Conservation (phyloP, 768 basidiomycete genomes). For the Boletus rufocinnamomeus region DNA sequence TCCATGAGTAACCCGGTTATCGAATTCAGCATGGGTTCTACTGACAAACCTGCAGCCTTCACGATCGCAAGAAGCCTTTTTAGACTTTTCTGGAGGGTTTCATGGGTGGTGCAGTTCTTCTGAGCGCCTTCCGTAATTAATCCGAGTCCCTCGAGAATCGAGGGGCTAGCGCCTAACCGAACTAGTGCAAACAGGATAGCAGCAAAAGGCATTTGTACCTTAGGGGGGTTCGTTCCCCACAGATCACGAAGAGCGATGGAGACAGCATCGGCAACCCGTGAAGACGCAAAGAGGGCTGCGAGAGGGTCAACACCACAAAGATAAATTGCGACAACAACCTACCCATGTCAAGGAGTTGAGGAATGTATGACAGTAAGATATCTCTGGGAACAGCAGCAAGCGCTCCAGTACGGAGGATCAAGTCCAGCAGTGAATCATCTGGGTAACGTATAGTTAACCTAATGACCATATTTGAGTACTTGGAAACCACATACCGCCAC, state of each 20-base stretch:
- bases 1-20: conserved; percentile 2
- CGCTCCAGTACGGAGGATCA: conserved; percentile 46
- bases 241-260: conserved; percentile 37
- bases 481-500: conserved; percentile 37
- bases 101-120: conserved; percentile 17
- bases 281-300: conserved; percentile 19
- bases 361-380: conserved; percentile 33
- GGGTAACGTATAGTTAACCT: neutral
- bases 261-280: conserved; percentile 36
- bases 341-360: conserved; percentile 49
- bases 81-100: conserved; percentile 36
- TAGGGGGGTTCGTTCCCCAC: conserved; percentile 27
- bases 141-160: conserved; percentile 37
- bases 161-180: conserved; percentile 46
- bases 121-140: conserved; percentile 25
- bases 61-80: conserved; percentile 47
- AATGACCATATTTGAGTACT: neutral
- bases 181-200: conserved; percentile 41
- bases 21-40: conserved; percentile 5
- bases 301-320: conserved; percentile 11
- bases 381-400: conserved; percentile 37
- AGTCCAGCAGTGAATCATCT: conserved; percentile 44
- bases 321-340: neutral
- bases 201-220: conserved; percentile 36
- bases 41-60: conserved; percentile 49